These are phyloP conservation scores for Chalaropsis ovoidea DNA, from an alignment of 2,329 filamentous ascomycete species.

Conservation along the genomic window DNA sequence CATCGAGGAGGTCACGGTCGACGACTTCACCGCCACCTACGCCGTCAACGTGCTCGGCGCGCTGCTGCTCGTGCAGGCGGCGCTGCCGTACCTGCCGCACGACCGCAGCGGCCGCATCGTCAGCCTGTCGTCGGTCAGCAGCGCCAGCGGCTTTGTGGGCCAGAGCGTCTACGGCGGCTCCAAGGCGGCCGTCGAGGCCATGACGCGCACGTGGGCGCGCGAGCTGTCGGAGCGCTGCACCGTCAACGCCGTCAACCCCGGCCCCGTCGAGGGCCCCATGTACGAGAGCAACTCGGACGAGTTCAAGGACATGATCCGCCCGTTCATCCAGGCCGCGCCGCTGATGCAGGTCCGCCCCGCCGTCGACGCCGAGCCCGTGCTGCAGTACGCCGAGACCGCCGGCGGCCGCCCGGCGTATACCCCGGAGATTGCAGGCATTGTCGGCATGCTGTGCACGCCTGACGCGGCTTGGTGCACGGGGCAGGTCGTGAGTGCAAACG, in stretches of 20 bases:
- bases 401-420: constrained; percentile 28
- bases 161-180: constrained; percentile 49
- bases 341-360: constrained; percentile 45
- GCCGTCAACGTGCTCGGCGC: constrained; percentile 74
- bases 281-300: constrained; percentile 38
- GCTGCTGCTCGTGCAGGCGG: constrained; percentile 65
- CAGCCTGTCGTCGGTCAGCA: constrained; percentile 46
- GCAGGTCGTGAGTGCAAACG: constrained; percentile 69
- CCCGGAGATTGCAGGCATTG: constrained; percentile 27
- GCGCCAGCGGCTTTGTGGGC: constrained; percentile 44
- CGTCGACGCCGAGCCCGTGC: constrained; percentile 25
- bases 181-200: constrained; percentile 50
- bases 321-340: constrained; percentile 46
- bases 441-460: constrained; percentile 38
- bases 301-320: constrained; percentile 37
- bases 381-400: constrained; percentile 26
- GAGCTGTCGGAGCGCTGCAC: constrained; percentile 46
- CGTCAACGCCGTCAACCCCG: constrained; percentile 49
- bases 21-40: constrained; percentile 63
- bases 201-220: constrained; percentile 50
- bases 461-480: constrained; percentile 73
- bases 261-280: constrained; percentile 46
- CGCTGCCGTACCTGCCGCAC: constrained; percentile 55
- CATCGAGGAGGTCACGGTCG: constrained; percentile 50
- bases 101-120: constrained; percentile 53